Conservation (phyloP, 1,284 basidiomycete species). For the Ganoderma leucocontextum region DNA sequence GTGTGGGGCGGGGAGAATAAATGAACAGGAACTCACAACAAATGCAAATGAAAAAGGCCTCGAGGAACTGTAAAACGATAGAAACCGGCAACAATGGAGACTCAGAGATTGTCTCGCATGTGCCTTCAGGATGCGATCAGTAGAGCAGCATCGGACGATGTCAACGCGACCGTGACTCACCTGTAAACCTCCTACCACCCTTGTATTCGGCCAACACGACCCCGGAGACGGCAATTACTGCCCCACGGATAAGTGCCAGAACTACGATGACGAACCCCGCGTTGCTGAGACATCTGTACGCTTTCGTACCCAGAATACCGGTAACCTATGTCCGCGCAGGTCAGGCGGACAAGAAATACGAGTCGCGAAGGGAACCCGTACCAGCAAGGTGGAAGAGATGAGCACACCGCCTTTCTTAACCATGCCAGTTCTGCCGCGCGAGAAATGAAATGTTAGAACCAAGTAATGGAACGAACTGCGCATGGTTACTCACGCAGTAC, state of each 20-base stretch:
- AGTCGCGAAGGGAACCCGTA: slow-evolving; percentile 5
- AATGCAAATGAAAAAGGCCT: slow-evolving; percentile 64
- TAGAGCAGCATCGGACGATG: not conserved
- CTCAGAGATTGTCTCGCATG: slow-evolving; percentile 30
- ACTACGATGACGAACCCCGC: slow-evolving; percentile 57
- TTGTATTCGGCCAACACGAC: slow-evolving; percentile 51
- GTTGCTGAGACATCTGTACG: slow-evolving; percentile 69
- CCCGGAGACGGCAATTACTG: slow-evolving; percentile 51
- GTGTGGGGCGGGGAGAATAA: not conserved
- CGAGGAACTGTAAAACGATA: slow-evolving; percentile 57
- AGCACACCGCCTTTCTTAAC: slow-evolving; percentile 25
- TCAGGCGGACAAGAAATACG: slow-evolving; percentile 5
- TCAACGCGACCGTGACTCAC: slow-evolving; percentile 39
- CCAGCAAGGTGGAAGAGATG: slow-evolving; percentile 26
- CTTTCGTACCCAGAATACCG: slow-evolving; percentile 71
- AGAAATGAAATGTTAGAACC: not conserved
- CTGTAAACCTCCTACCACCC: slow-evolving; percentile 54
- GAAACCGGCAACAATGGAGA: slow-evolving; percentile 52
- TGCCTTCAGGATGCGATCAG: slow-evolving; percentile 27
- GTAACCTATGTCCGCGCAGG: slow-evolving; percentile 55
- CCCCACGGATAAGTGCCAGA: slow-evolving; percentile 51
- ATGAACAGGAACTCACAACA: slow-evolving; percentile 57
- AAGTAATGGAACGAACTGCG: slow-evolving; percentile 1
- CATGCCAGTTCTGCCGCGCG: slow-evolving; percentile 19
- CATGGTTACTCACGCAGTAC: slow-evolving; percentile 45